Evolutionary conservation across 441 rosid genomes (phyloP).

Genomic region (Flueggea neowawraea): DNA sequence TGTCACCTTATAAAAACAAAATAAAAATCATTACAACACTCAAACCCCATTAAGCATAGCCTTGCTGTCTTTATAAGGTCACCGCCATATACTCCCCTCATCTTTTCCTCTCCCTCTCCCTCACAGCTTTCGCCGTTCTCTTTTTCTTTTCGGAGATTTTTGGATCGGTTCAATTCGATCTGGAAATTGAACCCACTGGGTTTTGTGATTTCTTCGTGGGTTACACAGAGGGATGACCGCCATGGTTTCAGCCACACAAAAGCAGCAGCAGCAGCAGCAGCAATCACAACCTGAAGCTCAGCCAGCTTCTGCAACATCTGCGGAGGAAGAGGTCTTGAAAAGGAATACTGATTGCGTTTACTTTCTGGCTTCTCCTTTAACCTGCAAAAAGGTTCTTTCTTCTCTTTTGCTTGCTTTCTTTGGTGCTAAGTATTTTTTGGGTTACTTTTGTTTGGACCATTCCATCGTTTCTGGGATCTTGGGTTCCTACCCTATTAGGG

Average conservation of each 20-base stretch:
- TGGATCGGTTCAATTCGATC: slow-evolving; percentile 26
- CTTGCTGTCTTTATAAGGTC: no score
- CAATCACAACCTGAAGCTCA: slow-evolving; percentile 30
- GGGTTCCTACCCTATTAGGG: slow-evolving; percentile 19
- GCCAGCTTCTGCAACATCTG: slow-evolving; percentile 29
- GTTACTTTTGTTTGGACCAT: slow-evolving; percentile 2
- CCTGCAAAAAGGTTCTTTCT: slow-evolving; percentile 85
- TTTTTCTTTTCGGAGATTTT: slow-evolving; percentile 14
- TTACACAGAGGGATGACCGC: slow-evolving; percentile 15
- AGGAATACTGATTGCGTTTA: slow-evolving; percentile 97
- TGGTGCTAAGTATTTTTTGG: slow-evolving; percentile 1
- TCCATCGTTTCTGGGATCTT: slow-evolving; percentile 7
- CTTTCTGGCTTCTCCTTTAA: slow-evolving; percentile 94
- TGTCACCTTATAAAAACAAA: no score
- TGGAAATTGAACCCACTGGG: slow-evolving; percentile 11
- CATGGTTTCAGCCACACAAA: slow-evolving; percentile 51
- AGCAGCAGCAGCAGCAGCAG: background rate
- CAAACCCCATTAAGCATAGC: no score
- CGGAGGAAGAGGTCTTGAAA: slow-evolving; percentile 86
- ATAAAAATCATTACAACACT: no score
- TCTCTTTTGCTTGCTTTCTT: background rate
- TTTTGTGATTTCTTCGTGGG: background rate
- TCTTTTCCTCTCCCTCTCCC: no score
- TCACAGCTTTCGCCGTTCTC: background rate
- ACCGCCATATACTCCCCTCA: no score